Percentiles rank a stretch among this genome's conserved stretches.
Evolutionary conservation across 805 yeast species (phyloP).

Genomic region (Candida verbasci): DNA sequence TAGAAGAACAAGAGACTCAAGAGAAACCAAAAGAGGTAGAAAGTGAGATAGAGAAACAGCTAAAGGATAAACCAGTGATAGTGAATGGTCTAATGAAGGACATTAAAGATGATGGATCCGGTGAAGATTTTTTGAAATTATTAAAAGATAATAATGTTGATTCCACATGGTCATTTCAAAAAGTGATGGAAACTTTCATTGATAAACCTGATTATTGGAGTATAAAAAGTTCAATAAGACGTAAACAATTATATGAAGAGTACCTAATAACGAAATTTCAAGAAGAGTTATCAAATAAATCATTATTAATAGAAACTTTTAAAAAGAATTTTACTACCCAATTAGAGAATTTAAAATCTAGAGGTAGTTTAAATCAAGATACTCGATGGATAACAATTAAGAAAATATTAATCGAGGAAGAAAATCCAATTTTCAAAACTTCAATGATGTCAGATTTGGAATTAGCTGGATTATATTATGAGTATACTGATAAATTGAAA

Average conservation of each 20-base stretch:
- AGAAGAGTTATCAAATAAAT: slow-evolving; percentile 51
- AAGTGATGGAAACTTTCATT: slow-evolving; percentile 56
- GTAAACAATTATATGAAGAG: slow-evolving; percentile 62
- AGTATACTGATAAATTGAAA: slow-evolving; percentile 42
- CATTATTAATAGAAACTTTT: slow-evolving; percentile 51
- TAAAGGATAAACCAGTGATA: slow-evolving; percentile 17
- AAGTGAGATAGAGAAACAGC: slow-evolving; percentile 15
- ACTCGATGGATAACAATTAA: slow-evolving; percentile 64
- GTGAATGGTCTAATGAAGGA: slow-evolving; percentile 20
- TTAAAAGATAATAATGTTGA: slow-evolving; percentile 56
- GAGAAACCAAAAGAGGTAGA: slow-evolving; percentile 6
- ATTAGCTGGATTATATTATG: slow-evolving; percentile 50
- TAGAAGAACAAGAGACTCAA: slow-evolving; percentile 12
- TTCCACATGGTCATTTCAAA: slow-evolving; percentile 70
- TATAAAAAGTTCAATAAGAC: slow-evolving; percentile 53
- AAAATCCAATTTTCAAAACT: slow-evolving; percentile 60
- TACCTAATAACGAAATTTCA: slow-evolving; percentile 41
- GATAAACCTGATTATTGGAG: slow-evolving; percentile 65
- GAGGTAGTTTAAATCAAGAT: slow-evolving; percentile 43
- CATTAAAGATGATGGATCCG: slow-evolving; percentile 28
- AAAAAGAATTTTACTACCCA: slow-evolving; percentile 49
- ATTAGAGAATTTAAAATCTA: slow-evolving; percentile 29
- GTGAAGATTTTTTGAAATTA: slow-evolving; percentile 46
- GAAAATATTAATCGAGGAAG: slow-evolving; percentile 47
- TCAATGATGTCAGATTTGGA: slow-evolving; percentile 56